Percentiles rank a stretch among this genome's conserved stretches.
These are phyloP conservation scores for Globisporangium orthogonon DNA, from an alignment of 352 stramenopile species.

Conservation along the genomic window DNA sequence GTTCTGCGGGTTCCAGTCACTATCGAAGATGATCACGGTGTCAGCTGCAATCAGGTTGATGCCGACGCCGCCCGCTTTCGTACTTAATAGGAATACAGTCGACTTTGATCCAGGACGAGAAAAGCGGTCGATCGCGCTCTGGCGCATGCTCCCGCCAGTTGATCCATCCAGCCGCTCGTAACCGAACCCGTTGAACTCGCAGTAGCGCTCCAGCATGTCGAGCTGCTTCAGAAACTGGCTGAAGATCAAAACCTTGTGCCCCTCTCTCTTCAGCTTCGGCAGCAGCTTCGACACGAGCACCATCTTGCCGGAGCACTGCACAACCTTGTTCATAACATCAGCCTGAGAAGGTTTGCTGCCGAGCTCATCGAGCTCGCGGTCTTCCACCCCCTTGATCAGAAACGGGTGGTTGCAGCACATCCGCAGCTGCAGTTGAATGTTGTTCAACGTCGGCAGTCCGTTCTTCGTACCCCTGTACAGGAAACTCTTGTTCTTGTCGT, in stretches of 20 bases:
- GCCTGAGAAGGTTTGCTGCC: conserved; percentile 33
- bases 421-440: conserved; percentile 98
- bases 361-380: conserved; percentile 76
- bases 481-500: conserved; percentile 98
- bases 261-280: conserved; percentile 88
- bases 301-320: conserved; percentile 84
- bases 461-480: conserved; percentile 88
- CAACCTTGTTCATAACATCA: conserved; percentile 79
- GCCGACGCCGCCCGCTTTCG: conserved; percentile 96
- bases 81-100: conserved; percentile 99
- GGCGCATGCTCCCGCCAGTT: conserved; percentile 83
- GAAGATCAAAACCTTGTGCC: conserved; percentile 95
- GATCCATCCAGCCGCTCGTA: conserved; percentile 90
- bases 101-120: conserved; percentile 92
- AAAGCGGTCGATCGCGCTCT: conserved; percentile 96
- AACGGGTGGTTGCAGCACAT: conserved; percentile 99
- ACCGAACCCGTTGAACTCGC: conserved; percentile 82
- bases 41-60: conserved; percentile 98
- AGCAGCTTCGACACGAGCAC: conserved; percentile 88
- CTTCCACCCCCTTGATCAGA: conserved; percentile 94
- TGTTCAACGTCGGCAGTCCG: conserved; percentile 92
- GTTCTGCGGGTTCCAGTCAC: conserved; percentile 99
- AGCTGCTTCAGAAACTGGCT: conserved; percentile 93
- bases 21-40: conserved; percentile 99
- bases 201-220: conserved; percentile 93